A percentile compares a stretch with the other conserved stretches of the same genome.
These are phyloP conservation scores for Biscutella laevigata DNA, from an alignment of 441 rosid species.

Conservation along the genomic window DNA sequence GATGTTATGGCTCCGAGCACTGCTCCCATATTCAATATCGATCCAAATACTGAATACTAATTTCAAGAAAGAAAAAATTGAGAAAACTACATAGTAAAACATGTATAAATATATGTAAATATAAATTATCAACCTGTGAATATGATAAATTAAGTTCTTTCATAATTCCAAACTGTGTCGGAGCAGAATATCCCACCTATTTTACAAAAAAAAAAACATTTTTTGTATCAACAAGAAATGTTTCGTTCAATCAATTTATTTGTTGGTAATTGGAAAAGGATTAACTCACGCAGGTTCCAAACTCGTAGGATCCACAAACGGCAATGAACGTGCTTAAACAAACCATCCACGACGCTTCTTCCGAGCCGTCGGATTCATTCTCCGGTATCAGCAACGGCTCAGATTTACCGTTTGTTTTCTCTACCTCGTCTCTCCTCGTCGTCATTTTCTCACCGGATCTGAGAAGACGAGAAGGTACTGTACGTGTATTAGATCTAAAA, in stretches of 20 bases:
- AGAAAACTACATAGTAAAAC: neutral
- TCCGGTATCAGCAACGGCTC: slow-evolving; percentile 35
- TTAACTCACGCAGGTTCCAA: slow-evolving; percentile 45
- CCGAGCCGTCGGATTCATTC: slow-evolving; percentile 14
- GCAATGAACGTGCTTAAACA: slow-evolving; percentile 46
- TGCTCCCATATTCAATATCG: slow-evolving; percentile 62
- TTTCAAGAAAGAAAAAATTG: neutral
- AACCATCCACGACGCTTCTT: slow-evolving; percentile 38
- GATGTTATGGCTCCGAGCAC: slow-evolving; percentile 52
- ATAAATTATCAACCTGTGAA: slow-evolving; percentile 28
- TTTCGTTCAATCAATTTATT: neutral
- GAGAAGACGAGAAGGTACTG: slow-evolving; percentile 3
- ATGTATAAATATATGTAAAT: neutral
- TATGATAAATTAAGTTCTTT: slow-evolving; percentile 38
- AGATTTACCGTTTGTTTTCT: slow-evolving; percentile 7
- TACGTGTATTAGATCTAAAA: slow-evolving; percentile 8
- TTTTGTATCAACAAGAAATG: neutral
- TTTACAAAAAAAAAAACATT: slow-evolving; percentile 5
- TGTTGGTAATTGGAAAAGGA: neutral
- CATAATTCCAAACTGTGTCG: slow-evolving; percentile 44
- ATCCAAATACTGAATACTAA: slow-evolving; percentile 72
- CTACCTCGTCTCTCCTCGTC: slow-evolving; percentile 1
- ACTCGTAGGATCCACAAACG: slow-evolving; percentile 52
- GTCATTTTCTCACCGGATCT: slow-evolving; percentile 22
- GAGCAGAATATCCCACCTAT: slow-evolving; percentile 56